Conservation (phyloP, 768 basidiomycete species). For the Rickenella mellea region DNA sequence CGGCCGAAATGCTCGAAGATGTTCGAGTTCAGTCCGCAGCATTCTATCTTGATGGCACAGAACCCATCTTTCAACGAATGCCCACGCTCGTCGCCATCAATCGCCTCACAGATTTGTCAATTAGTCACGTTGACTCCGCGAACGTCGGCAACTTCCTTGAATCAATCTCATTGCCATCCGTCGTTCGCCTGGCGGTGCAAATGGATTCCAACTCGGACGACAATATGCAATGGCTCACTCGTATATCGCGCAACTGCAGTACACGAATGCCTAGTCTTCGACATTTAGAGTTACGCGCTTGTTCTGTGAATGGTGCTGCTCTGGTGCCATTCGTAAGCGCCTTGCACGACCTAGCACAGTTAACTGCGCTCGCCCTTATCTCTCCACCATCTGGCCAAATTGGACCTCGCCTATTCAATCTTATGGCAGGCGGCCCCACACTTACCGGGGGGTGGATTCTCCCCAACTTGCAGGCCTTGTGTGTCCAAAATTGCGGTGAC, state of each 20-base stretch:
- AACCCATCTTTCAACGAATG: conserved; percentile 14
- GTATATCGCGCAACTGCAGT: conserved; percentile 11
- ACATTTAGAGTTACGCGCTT: conserved; percentile 20
- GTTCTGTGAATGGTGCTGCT: conserved; percentile 19
- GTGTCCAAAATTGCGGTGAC: conserved; percentile 18
- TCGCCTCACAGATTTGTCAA: conserved; percentile 12
- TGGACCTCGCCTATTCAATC: conserved; percentile 19
- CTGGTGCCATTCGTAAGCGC: conserved; percentile 20
- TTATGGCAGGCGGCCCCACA: conserved; percentile 14
- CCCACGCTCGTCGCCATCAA: conserved; percentile 11
- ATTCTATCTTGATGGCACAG: conserved; percentile 16
- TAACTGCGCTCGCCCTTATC: conserved; percentile 19
- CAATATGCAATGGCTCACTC: conserved; percentile 19
- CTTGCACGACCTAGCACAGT: conserved; percentile 17
- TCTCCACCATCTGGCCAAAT: conserved; percentile 15
- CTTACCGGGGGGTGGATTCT: conserved; percentile 15
- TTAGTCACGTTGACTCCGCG: conserved; percentile 17
- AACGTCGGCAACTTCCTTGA: conserved; percentile 21
- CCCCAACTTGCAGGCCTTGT: conserved; percentile 18
- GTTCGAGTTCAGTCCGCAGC: conserved; percentile 15
- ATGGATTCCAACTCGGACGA: conserved; percentile 17
- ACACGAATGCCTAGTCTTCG: conserved; percentile 15
- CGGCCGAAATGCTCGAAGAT: conserved; percentile 14
- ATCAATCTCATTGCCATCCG: conserved; percentile 14
- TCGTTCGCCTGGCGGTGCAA: conserved; percentile 16